Conservation (phyloP, 495 filamentous ascomycete species). For the Thozetella sp. region DNA sequence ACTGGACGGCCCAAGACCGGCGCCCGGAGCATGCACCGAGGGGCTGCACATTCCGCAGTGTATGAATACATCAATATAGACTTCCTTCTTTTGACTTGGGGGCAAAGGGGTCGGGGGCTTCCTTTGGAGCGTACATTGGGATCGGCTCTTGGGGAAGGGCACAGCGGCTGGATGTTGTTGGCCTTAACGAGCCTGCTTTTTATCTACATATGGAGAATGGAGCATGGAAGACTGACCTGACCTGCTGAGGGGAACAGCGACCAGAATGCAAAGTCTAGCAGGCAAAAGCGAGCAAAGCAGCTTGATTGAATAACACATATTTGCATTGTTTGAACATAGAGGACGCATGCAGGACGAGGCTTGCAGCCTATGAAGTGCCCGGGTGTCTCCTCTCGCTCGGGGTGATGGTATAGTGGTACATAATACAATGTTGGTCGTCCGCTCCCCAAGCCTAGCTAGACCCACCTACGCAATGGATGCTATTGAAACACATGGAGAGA, state of each 20-base stretch:
- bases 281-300: slow-evolving; percentile 1
- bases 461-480: too few species aligned
- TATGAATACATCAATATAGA: slow-evolving; percentile 1
- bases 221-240: slow-evolving; percentile 19
- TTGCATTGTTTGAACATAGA: neutral
- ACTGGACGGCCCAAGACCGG: too few species aligned
- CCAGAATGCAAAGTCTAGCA: neutral
- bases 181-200: slow-evolving; percentile 9
- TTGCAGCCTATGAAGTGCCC: too few species aligned
- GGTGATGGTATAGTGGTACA: too few species aligned
- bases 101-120: too few species aligned
- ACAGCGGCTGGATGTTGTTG: slow-evolving; percentile 10
- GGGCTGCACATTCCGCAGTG: neutral
- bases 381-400: too few species aligned
- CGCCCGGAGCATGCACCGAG: neutral
- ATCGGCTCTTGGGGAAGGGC: slow-evolving; percentile 10
- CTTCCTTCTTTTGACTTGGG: neutral
- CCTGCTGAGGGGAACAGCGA: neutral
- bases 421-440: too few species aligned
- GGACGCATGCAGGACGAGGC: too few species aligned
- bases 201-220: slow-evolving; percentile 4
- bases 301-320: neutral
- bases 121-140: slow-evolving; percentile 2
- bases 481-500: neutral
- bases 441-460: too few species aligned